phyloP scores from a whole-genome alignment of 306 rosid species.

The Prunus mira region DNA sequence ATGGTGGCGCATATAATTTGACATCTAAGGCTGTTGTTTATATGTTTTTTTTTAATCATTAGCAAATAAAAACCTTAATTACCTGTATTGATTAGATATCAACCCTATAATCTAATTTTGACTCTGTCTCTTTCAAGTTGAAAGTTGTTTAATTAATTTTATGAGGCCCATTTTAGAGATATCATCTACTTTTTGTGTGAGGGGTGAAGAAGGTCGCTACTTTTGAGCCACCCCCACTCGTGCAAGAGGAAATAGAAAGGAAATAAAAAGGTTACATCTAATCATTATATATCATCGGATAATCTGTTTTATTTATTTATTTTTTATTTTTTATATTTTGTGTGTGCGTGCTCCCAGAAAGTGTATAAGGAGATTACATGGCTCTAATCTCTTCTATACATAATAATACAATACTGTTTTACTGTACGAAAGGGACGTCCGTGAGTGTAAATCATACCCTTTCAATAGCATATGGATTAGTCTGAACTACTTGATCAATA shows the following conservation, averaged over 20 bases:
- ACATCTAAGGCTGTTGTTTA: constrained; percentile 11
- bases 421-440: too few species aligned
- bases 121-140: background rate
- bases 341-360: background rate
- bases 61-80: background rate
- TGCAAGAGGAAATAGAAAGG: background rate
- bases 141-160: background rate
- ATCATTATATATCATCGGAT: too few species aligned
- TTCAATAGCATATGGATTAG: background rate
- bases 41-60: background rate
- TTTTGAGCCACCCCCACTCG: constrained; percentile 33
- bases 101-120: constrained; percentile 3
- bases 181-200: background rate
- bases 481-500: too few species aligned
- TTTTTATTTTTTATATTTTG: too few species aligned
- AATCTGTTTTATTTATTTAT: too few species aligned
- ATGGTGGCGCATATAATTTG: constrained; percentile 50
- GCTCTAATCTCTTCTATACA: background rate
- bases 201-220: constrained; percentile 1
- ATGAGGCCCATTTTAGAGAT: constrained; percentile 3
- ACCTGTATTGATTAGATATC: background rate
- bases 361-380: background rate
- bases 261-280: too few species aligned
- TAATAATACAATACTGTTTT: too few species aligned
- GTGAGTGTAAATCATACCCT: too few species aligned